Conservation (phyloP, 2,329 filamentous ascomycete genomes). For the Diplodia sapinea region DNA sequence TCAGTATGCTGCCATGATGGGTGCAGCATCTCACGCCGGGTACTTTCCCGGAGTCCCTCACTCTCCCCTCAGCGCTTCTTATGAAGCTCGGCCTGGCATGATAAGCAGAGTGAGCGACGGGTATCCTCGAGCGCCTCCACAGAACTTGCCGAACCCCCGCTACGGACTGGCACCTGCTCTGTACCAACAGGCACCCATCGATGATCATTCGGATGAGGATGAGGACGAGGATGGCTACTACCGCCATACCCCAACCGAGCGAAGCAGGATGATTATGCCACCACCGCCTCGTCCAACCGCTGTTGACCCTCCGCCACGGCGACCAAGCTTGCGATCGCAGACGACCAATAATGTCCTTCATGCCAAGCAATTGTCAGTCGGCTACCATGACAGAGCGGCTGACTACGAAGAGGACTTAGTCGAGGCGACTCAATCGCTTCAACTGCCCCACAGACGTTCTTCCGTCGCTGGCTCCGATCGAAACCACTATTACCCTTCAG, state of each 20-base stretch:
- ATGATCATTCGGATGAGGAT: neutral
- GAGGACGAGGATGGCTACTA: conserved; percentile 9
- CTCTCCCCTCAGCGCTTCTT: conserved; percentile 5
- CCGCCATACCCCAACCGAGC: neutral
- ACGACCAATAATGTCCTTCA: neutral
- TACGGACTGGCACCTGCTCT: neutral
- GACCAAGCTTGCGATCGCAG: conserved; percentile 10
- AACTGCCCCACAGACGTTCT: neutral
- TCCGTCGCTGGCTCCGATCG: conserved; percentile 16
- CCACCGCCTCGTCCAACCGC: conserved; percentile 1
- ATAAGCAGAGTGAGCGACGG: conserved; percentile 1
- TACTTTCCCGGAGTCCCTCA: conserved; percentile 30
- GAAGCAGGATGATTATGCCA: neutral
- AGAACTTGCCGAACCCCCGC: conserved; percentile 3
- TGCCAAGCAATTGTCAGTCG: neutral
- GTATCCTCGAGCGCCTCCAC: neutral
- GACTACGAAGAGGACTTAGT: neutral
- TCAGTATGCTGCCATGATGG: conserved; percentile 33
- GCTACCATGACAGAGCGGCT: neutral
- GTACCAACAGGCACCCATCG: too few relatives aligned
- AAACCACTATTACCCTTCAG: neutral
- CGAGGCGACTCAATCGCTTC: neutral
- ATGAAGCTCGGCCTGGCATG: neutral
- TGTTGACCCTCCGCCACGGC: neutral
- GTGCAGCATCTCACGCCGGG: conserved; percentile 33